Evolutionary conservation across 768 basidiomycete species (phyloP).

Genomic region (Cantharellus anzutake): DNA sequence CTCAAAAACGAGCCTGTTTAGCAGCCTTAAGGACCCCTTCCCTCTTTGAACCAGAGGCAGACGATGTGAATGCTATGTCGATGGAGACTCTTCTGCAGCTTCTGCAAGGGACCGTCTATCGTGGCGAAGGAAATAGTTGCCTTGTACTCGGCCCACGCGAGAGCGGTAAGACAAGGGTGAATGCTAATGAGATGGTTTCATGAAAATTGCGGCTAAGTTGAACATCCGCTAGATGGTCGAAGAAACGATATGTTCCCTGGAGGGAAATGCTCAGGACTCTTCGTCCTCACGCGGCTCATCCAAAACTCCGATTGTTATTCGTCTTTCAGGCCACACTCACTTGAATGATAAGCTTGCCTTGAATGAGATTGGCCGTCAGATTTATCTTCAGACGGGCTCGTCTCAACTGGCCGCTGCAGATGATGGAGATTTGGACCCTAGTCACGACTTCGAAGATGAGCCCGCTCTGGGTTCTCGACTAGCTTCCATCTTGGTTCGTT

Average conservation of each 20-base stretch:
- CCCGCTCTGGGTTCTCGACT: background rate
- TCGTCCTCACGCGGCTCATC: background rate
- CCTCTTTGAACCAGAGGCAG: background rate
- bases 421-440: conserved; percentile 19
- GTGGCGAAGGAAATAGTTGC: conserved; percentile 90
- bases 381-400: conserved; percentile 55
- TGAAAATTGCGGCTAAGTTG: background rate
- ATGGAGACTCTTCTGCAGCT: conserved; percentile 40
- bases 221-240: conserved; percentile 34
- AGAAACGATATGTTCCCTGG: conserved; percentile 28
- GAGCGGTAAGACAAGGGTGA: conserved; percentile 67
- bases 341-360: conserved; percentile 78
- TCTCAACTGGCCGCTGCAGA: conserved; percentile 20
- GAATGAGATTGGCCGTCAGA: conserved; percentile 75
- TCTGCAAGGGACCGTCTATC: conserved; percentile 48
- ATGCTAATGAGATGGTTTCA: conserved; percentile 10
- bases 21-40: background rate
- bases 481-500: too few species aligned
- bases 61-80: conserved; percentile 11
- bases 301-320: conserved; percentile 45
- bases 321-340: conserved; percentile 73
- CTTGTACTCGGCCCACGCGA: conserved; percentile 70
- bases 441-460: conserved; percentile 18
- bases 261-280: background rate
- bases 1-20: background rate